Conservation (phyloP, 169 alveolate species). For the Eimeria sp. region DNA sequence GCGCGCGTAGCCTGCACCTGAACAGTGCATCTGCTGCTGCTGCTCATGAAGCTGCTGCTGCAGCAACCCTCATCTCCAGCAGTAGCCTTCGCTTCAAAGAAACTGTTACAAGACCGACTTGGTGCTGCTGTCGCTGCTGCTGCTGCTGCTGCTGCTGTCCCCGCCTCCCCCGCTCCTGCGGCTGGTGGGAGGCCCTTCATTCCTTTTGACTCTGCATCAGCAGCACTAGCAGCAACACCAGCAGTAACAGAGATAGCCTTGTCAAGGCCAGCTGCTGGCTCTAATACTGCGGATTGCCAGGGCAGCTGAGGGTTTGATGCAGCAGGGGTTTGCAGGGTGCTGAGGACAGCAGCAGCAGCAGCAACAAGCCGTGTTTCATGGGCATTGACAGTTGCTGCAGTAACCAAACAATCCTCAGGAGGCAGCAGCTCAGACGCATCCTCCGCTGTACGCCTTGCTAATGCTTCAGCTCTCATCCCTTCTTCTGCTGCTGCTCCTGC, state of each 20-base stretch:
- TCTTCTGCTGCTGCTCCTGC: conserved; percentile 26
- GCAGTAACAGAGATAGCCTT: background rate
- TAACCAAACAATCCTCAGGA: conserved; percentile 10
- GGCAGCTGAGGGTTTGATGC: background rate
- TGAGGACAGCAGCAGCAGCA: conserved; percentile 26
- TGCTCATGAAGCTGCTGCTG: conserved; percentile 12
- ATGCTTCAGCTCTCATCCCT: background rate
- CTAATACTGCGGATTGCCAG: background rate
- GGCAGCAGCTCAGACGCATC: conserved; percentile 16
- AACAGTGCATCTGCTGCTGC: background rate
- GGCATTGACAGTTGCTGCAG: background rate
- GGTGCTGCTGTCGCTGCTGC: conserved; percentile 10
- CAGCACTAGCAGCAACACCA: conserved; percentile 9
- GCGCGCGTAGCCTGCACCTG: background rate
- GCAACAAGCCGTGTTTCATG: conserved; percentile 14
- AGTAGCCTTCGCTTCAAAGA: background rate
- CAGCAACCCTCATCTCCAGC: background rate
- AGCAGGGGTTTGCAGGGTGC: background rate
- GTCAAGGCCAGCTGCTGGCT: background rate
- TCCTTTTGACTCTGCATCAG: background rate
- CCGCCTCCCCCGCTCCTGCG: background rate
- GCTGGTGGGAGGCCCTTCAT: background rate
- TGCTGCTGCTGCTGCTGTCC: too few species aligned
- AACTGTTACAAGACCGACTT: background rate
- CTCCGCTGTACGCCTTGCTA: conserved; percentile 4